Evolutionary conservation across 305 asterid genomes (phyloP).

Genomic region (Solanum hybrid): DNA sequence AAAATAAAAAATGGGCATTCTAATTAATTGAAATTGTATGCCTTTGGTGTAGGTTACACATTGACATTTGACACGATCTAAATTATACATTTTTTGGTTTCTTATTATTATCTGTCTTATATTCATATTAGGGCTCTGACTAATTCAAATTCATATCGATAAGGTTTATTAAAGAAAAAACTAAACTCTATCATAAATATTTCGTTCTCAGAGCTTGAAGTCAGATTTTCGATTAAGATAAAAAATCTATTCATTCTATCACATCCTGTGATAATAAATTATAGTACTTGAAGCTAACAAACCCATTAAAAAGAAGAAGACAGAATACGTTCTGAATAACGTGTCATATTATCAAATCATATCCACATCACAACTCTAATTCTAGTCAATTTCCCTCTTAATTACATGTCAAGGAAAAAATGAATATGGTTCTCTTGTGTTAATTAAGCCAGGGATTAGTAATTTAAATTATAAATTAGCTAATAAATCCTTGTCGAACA

Average conservation of each 20-base stretch:
- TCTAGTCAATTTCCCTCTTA: neutral
- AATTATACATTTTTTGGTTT: neutral
- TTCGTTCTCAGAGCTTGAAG: neutral
- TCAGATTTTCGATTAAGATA: accelerated
- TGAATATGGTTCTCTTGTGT: neutral
- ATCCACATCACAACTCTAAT: neutral
- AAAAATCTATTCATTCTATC: neutral
- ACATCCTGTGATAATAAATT: neutral
- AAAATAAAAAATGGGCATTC: neutral
- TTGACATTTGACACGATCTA: neutral
- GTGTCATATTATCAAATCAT: neutral
- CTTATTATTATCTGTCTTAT: neutral
- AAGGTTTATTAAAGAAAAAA: neutral
- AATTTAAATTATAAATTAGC: neutral
- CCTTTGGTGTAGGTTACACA: neutral
- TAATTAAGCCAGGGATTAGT: neutral
- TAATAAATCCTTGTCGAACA: neutral
- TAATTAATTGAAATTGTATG: neutral
- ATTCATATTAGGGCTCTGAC: accelerated
- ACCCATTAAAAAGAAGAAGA: neutral
- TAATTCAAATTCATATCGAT: neutral
- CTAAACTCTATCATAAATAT: accelerated
- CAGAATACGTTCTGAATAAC: accelerated
- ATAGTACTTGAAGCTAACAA: neutral
- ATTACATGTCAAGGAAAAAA: neutral